Evolutionary conservation across 306 rosid species (phyloP).

Genomic region (Prunus mongolica): DNA sequence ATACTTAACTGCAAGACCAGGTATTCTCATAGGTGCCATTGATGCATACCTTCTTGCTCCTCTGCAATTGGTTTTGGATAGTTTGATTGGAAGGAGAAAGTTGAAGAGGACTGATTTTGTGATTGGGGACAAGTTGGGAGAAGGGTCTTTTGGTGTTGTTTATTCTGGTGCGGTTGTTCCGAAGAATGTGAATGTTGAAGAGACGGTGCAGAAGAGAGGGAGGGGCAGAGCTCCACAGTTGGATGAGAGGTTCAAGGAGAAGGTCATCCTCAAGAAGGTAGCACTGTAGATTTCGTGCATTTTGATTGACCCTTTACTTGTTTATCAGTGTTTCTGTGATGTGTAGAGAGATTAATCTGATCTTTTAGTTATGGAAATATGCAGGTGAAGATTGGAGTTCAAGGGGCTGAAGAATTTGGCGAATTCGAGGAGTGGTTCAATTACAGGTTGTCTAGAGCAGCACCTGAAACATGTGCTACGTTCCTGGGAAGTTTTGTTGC

Average conservation of each 20-base stretch:
- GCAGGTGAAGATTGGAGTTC: slow-evolving; percentile 74
- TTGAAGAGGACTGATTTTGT: slow-evolving; percentile 64
- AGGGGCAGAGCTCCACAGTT: slow-evolving; percentile 33
- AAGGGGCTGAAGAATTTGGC: slow-evolving; percentile 77
- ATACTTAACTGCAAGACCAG: slow-evolving; percentile 88
- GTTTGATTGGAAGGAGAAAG: slow-evolving; percentile 64
- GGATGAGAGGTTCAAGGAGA: slow-evolving; percentile 56
- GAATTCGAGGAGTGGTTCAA: slow-evolving; percentile 94
- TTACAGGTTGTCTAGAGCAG: slow-evolving; percentile 93
- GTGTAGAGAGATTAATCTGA: not conserved
- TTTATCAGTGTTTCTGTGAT: not conserved
- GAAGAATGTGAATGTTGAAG: slow-evolving; percentile 39
- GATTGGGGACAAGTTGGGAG: slow-evolving; percentile 76
- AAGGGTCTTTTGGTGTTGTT: slow-evolving; percentile 91
- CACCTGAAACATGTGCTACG: slow-evolving; percentile 94
- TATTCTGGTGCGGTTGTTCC: slow-evolving; percentile 73
- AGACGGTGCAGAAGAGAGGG: slow-evolving; percentile 39
- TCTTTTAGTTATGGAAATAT: slow-evolving; percentile 22
- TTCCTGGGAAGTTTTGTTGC: slow-evolving; percentile 92
- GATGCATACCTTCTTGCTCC: slow-evolving; percentile 92
- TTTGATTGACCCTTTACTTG: not conserved
- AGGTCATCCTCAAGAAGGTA: slow-evolving; percentile 93
- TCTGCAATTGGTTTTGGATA: slow-evolving; percentile 66
- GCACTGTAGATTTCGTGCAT: not conserved
- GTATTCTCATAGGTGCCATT: slow-evolving; percentile 86